Conservation (phyloP, 139 green algal species). For the Diplosphaera chodatii region DNA sequence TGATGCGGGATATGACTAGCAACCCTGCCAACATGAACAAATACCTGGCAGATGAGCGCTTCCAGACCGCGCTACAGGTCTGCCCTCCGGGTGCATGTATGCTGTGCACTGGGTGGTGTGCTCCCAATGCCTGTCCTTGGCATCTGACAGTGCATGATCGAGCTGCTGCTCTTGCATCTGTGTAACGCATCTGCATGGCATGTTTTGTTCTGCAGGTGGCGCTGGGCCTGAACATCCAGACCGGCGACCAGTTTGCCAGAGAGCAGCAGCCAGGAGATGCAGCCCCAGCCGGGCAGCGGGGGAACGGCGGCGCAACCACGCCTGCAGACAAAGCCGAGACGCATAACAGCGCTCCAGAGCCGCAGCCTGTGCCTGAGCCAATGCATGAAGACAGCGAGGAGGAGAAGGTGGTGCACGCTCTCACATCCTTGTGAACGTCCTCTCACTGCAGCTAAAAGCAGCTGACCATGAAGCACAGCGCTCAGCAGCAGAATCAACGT, state of each 20-base stretch:
- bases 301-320: conserved; percentile 29
- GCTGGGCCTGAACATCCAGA: conserved; percentile 37
- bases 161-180: too few species aligned
- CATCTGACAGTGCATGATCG: too few species aligned
- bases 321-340: too few species aligned
- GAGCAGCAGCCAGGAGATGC: conserved; percentile 1
- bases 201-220: conserved; percentile 23
- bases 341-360: not conserved
- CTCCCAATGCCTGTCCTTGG: too few species aligned
- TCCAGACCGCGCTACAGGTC: conserved; percentile 52
- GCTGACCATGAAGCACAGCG: too few species aligned
- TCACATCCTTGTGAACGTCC: too few species aligned
- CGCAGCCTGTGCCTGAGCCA: conserved; percentile 7
- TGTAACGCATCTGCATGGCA: too few species aligned
- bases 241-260: conserved; percentile 1
- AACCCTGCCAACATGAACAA: conserved; percentile 64
- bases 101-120: too few species aligned
- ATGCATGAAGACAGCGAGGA: conserved; percentile 22
- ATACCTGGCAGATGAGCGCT: conserved; percentile 61
- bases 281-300: not conserved
- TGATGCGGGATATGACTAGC: conserved; percentile 68
- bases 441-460: too few species aligned
- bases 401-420: conserved; percentile 20
- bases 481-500: too few species aligned
- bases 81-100: too few species aligned